Evolutionary conservation across 257 asterid genomes (phyloP).

Genomic region (Nicotiana obtusifolia): DNA sequence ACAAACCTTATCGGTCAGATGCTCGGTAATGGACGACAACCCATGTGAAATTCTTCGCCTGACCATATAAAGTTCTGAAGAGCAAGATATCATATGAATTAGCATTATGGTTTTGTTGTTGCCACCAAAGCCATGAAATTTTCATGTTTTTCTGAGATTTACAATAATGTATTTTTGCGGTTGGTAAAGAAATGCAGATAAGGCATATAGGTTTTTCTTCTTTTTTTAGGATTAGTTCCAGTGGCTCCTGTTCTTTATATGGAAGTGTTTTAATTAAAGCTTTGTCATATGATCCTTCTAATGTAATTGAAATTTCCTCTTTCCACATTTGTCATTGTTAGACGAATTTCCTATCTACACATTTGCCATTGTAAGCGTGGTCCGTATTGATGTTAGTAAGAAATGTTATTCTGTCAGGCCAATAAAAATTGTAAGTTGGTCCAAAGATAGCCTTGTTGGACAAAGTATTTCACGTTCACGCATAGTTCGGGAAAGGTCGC

Average conservation of each 20-base stretch:
- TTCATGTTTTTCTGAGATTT: not conserved
- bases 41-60: constrained; percentile 15
- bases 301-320: not conserved
- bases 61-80: not conserved
- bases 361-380: not conserved
- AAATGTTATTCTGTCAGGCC: not conserved
- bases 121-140: not conserved
- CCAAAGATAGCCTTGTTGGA: too few relatives aligned
- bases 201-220: not conserved
- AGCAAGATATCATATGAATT: not conserved
- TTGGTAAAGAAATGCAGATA: not conserved
- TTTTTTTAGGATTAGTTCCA: too few relatives aligned
- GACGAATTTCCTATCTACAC: not conserved
- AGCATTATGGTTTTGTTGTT: not conserved
- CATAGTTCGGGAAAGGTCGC: too few relatives aligned
- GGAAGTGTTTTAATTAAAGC: not conserved
- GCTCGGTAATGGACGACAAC: constrained; percentile 25
- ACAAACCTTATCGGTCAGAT: constrained; percentile 34
- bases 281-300: not conserved
- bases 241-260: too few relatives aligned
- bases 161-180: not conserved
- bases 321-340: not conserved
- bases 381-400: not conserved
- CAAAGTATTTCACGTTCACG: too few relatives aligned
- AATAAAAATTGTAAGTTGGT: not conserved